These are phyloP conservation scores for Rhytidiadelphus loreus DNA, from an alignment of 225 moss, liverwort and hornwort genomes.

Conservation along the genomic window DNA sequence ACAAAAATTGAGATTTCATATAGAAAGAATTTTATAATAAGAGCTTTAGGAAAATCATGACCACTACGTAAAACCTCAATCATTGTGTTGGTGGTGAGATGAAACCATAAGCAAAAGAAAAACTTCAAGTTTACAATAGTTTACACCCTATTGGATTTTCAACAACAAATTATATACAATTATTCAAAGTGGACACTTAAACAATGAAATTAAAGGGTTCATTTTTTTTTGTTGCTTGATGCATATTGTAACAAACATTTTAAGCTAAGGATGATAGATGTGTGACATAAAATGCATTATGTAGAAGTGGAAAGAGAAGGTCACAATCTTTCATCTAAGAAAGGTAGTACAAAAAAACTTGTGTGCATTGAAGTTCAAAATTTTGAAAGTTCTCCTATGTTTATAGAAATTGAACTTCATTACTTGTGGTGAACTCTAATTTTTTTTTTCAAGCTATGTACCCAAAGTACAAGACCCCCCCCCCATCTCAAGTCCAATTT, in stretches of 20 bases:
- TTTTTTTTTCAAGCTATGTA: not conserved
- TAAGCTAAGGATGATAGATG: not conserved
- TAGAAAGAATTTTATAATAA: not conserved
- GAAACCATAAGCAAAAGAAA: not conserved
- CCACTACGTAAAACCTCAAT: not conserved
- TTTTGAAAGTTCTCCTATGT: not conserved
- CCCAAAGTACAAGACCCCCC: not conserved
- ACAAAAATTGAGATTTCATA: not conserved
- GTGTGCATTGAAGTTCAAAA: no score
- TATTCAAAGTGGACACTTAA: not conserved
- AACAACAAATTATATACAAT: not conserved
- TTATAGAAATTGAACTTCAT: not conserved
- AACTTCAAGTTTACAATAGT: not conserved
- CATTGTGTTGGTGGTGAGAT: not conserved
- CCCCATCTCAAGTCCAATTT: not conserved
- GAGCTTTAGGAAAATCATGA: not conserved
- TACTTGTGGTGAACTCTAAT: not conserved
- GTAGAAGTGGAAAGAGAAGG: not conserved
- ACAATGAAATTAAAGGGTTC: not conserved
- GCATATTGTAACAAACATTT: not conserved
- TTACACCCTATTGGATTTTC: not conserved
- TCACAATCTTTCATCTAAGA: fast-evolving
- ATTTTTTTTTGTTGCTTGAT: not conserved
- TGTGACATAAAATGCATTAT: fast-evolving
- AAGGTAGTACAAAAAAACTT: not conserved